Percentiles rank a stretch among this genome's conserved stretches.
Conservation (phyloP, 2,329 filamentous ascomycete genomes). For the Colletotrichum zoysiae region DNA sequence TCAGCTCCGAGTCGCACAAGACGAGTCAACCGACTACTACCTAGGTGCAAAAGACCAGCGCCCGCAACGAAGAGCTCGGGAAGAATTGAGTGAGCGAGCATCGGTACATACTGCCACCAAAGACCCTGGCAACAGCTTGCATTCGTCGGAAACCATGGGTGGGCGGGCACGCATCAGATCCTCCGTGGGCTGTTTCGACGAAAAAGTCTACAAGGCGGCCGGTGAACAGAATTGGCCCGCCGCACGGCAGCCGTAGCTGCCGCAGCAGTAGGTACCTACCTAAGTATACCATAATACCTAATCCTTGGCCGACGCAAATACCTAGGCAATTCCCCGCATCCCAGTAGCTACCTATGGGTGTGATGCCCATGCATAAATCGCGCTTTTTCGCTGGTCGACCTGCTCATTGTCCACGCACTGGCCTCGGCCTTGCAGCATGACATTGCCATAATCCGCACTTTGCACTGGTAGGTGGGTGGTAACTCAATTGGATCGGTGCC, state of each 20-base stretch:
- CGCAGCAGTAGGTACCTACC: no score
- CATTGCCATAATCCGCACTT: conserved; percentile 31
- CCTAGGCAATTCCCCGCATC: conserved; percentile 21
- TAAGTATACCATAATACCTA: no score
- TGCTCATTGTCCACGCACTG: conserved; percentile 20
- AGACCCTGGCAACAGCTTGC: neutral
- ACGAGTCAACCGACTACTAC: neutral
- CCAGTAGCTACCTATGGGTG: neutral
- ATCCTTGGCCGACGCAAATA: neutral
- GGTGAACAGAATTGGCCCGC: conserved; percentile 10
- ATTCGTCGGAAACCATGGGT: conserved; percentile 6
- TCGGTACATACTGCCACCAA: neutral
- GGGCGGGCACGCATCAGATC: conserved; percentile 20
- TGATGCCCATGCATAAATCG: conserved; percentile 36
- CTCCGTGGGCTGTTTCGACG: conserved; percentile 32
- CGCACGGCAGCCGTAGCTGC: neutral
- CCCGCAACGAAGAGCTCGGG: neutral
- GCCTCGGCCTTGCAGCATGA: conserved; percentile 24
- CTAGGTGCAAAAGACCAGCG: neutral
- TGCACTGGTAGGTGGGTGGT: conserved; percentile 18
- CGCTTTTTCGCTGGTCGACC: conserved; percentile 17
- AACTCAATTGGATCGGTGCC: conserved; percentile 35
- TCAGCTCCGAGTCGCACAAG: neutral
- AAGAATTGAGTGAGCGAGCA: neutral
- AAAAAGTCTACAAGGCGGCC: conserved; percentile 26